Base-by-base conservation (phyloP, 2,329 filamentous ascomycete genomes). In the Penicillium psychrosexuale region DNA sequence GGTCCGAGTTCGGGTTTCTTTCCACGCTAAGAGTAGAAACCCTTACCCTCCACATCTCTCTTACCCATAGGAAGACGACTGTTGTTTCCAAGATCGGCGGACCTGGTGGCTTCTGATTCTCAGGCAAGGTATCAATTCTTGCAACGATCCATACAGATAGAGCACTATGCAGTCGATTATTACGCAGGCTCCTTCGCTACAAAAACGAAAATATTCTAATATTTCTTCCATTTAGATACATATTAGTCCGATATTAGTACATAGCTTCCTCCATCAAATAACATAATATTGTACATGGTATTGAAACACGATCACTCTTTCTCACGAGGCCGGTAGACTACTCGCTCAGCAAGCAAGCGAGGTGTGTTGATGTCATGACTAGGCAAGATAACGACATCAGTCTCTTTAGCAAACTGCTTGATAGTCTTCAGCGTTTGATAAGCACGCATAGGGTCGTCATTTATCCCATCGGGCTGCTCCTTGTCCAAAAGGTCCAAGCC, bases 381-480 rank as follows among this genome's bases (percentile, higher is more conserved):
- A 8, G 58, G 58, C 31, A 61, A 38, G 7, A 61, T 37, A n/a
- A 61, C 38, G 31, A 59, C 51, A 15, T 66, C 59, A 8, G 47
- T 59, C 24, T 60, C 31, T 40, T 63, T 60, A 1, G 66, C 64
- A 51, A 65, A 72, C 40, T 69, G 53, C 57, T 72, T 72, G 28
- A 73, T 72, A 33, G 52, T 63, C 54, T 55, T 63, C 42, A 71
- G 31, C 22, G 58, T 71, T 50, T 70, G 49, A 36, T 72, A 51
- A 2, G 71, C 70, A 9, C 57, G 51, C 51, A 61, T 39, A 2
- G 71, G 69, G 33, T 68, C 62, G 19, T 57, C 62, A 49, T 68
- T 73, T 9, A 71, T 63, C 0, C 69, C 70, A 55, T 74, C 69
- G 3, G 69, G 64, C 42, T 64, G 57, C 49, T 73, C 70, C 42